Base-by-base conservation (phyloP, 1,284 basidiomycete species). In the Tranzscheliella williamsii region DNA sequence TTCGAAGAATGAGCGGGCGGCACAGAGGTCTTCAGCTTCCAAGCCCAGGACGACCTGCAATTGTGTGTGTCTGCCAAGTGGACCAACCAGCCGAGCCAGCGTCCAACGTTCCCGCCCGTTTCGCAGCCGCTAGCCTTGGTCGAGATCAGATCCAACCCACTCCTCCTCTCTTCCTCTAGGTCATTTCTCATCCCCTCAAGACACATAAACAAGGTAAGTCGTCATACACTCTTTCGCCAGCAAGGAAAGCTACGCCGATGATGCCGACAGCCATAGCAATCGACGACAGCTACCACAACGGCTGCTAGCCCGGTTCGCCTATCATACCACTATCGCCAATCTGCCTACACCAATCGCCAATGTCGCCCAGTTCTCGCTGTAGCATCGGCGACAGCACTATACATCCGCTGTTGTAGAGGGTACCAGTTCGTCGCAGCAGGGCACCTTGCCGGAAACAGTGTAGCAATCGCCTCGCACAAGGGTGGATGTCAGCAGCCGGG, bases 141-240 rank as follows among this genome's bases (percentile, higher is more conserved):
- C 27, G 27, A 29, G 27, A 29, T 29, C 27, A 29, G n/a, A 11
- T n/a, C 11, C 9, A n/a, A 29, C 40, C 46, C 30, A 36, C 42
- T 40, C 39, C 42, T 32, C 24, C 50, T 51, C 34, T 35, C 36
- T 47, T 36, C 38, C 47, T 47, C 51, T 44, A 61, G 57, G 57
- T 61, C 42, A 51, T 47, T 38, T 54, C 56, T 49, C 51, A 55
- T 47, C 41, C 52, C 57, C 57, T 61, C 57, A 61, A 61, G 57
- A 61, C 57, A 54, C 47, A 55, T 40, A 47, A 55, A 43, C 43
- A 51, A 61, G 57, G 57, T 61, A 55, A 61, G 57, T 40, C 34
- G 41, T 24, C 27, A 29, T 29, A 29, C 27, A n/a, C 27, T 29
- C n/a, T n/a, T 29, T 9, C 27, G 27, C 9, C 9, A n/a, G n/a